These are phyloP conservation scores for Lactarius evosmus DNA, from an alignment of 768 basidiomycete species.

Conservation along the genomic window DNA sequence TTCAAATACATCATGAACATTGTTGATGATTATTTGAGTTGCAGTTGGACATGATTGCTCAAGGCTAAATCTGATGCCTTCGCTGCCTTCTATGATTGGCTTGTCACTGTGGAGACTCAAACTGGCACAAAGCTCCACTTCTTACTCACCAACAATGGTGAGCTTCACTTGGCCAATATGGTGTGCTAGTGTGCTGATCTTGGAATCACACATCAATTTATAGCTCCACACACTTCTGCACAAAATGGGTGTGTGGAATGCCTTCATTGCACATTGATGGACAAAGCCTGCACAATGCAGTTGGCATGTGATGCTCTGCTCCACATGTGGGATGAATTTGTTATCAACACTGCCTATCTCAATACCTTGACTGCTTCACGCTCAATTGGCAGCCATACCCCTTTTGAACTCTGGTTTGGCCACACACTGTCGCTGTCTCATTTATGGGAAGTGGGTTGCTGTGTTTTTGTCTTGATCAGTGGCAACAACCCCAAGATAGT, in stretches of 20 bases:
- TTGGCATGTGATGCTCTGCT: not conserved
- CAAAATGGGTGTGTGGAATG: conserved; percentile 4
- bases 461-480: not conserved
- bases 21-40: conserved; percentile 1
- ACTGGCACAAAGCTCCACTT: not conserved
- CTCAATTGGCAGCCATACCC: conserved; percentile 24
- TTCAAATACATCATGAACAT: no score
- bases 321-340: no score
- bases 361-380: not conserved
- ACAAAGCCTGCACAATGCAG: conserved; percentile 2
- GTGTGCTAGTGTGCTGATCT: not conserved
- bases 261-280: not conserved
- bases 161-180: not conserved
- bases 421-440: not conserved
- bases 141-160: conserved; percentile 3
- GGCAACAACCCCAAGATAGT: not conserved
- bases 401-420: not conserved
- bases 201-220: conserved; percentile 1
- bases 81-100: not conserved
- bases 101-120: not conserved
- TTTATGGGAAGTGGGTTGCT: conserved; percentile 1
- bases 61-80: not conserved
- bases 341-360: conserved; percentile 5
- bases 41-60: not conserved
- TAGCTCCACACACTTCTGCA: conserved; percentile 7